Evolutionary conservation across 768 basidiomycete species (phyloP), one percentile per base, ranked within the genome.

Genomic region (Tricholoma matsutake): DNA sequence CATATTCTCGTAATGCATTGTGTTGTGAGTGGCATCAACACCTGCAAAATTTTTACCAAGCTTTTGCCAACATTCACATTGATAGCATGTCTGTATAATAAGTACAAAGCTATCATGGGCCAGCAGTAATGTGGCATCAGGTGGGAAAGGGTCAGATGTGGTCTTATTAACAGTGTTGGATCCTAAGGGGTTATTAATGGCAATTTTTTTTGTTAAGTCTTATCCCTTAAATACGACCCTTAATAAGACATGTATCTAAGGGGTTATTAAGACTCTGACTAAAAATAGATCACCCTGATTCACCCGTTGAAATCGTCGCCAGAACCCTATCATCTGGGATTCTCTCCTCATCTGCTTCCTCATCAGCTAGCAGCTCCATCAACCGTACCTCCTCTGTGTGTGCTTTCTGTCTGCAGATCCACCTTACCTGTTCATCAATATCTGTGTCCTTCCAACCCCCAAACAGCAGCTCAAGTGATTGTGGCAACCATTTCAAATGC

Each of bases 341-440:
- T 10, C 66, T 28, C n/a, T 62, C 59, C 29, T 69, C 64, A 13
- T 25, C 22, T 25, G 22, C 22, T 25, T 25, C 22, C 22, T 25
- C 22, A 25, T 25, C 22, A 3, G 22, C 70, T 11, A 72, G 31
- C 20, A 64, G 54, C 31, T 70, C 70, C 63, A 66, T 66, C 47
- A 68, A 52, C 22, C 34, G 37, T 56, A 45, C 66, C 58, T 67
- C 63, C 29, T 65, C 60, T 25, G 59, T 63, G 31, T 65, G 61
- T 25, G 64, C 67, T 14, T 61, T 13, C 13, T 31, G 57, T 49
- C 58, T 22, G 16, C 47, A 6, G 54, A 16, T 45, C 10, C 45
- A 32, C 28, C 54, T 39, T 22, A 45, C 9, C 41, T 63, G 58
- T 41, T 63, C 43, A 52, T 63, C 63, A 6, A 62, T 54, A 43